A percentile compares a stretch with the other conserved stretches of the same genome.
Evolutionary conservation across 441 rosid genomes (phyloP).

Genomic region (Oxalis stricta): DNA sequence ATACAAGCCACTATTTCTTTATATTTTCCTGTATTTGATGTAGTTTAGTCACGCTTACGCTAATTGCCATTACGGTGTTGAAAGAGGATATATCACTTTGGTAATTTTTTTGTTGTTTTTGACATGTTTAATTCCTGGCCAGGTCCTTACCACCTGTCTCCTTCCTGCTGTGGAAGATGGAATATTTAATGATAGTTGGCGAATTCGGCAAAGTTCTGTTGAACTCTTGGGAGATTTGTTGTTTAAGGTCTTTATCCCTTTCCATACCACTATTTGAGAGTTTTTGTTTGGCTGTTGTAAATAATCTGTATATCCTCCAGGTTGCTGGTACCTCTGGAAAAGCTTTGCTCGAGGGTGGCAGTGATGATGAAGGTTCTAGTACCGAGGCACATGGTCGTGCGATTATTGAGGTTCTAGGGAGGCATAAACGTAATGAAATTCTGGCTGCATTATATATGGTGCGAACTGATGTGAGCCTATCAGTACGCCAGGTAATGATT

Average conservation of each 20-base stretch:
- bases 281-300: slow-evolving; percentile 1
- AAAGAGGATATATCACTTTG: not conserved
- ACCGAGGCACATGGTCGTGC: slow-evolving; percentile 99
- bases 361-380: slow-evolving; percentile 99
- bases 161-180: slow-evolving; percentile 99
- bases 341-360: slow-evolving; percentile 98
- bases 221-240: slow-evolving; percentile 94
- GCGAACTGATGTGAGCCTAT: slow-evolving; percentile 89
- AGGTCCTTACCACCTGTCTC: slow-evolving; percentile 95
- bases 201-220: slow-evolving; percentile 98
- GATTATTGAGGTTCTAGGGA: slow-evolving; percentile 94
- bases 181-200: slow-evolving; percentile 96
- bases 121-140: slow-evolving; percentile 12
- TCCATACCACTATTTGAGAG: not conserved
- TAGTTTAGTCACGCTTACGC: not conserved
- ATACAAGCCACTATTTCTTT: slow-evolving; percentile 9
- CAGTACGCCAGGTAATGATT: slow-evolving; percentile 90
- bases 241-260: slow-evolving; percentile 56
- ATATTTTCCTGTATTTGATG: not conserved
- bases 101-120: not conserved
- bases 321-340: slow-evolving; percentile 99
- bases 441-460: slow-evolving; percentile 99
- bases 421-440: slow-evolving; percentile 91
- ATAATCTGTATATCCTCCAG: slow-evolving; percentile 20
- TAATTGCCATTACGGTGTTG: no score